Evolutionary conservation across 768 basidiomycete genomes (phyloP), one percentile per base, ranked within the genome.

Genomic region (Macrolepiota albuminosa): DNA sequence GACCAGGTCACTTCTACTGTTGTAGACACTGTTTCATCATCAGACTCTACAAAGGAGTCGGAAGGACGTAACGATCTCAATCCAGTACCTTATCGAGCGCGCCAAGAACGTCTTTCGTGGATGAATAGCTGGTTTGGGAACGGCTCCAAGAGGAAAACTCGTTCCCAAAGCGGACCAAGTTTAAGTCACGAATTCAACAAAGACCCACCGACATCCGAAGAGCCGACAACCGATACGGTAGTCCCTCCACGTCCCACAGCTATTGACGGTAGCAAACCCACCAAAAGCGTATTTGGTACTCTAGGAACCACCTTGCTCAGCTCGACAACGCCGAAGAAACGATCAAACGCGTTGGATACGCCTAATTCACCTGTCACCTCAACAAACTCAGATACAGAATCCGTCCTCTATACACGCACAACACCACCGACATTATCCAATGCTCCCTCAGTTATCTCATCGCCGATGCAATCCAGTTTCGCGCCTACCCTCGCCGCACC

Each of bases 281-380:
- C 82, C 3, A 85, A 77, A 63, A 88, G 86, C 63, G 86, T 92
- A 1, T 89, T 91, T 63, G 86, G 87, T 26, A 83, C 85, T 0
- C 72, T 91, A 5, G 88, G 88, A 0, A 84, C 89, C 52, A 87
- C 88, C 1, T 79, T 87, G 34, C 74, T 87, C 31, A 88, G 82
- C 64, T 82, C 87, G 3, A 58, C 73, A 0, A 59, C 78, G 1
- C 58, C 69, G 26, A 64, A 66, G 45, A 71, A 70, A 55, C 70
- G 66, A 14, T 65, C 63, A 24, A 33, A 55, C 6, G 40, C 63
- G 16, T 33, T 64, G 8, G 63, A 61, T 11, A 62, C 68, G 40
- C 63, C 36, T 29, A 49, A 34, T 34, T 16, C 45, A 6, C 16
- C 62, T 37, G 13, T 54, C 43, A 49, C 64, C 40, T 63, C 33